A percentile compares a stretch with the other conserved stretches of the same genome.
phyloP scores from a whole-genome alignment of 2,329 filamentous ascomycete species.

The Albifimbria verrucaria region DNA sequence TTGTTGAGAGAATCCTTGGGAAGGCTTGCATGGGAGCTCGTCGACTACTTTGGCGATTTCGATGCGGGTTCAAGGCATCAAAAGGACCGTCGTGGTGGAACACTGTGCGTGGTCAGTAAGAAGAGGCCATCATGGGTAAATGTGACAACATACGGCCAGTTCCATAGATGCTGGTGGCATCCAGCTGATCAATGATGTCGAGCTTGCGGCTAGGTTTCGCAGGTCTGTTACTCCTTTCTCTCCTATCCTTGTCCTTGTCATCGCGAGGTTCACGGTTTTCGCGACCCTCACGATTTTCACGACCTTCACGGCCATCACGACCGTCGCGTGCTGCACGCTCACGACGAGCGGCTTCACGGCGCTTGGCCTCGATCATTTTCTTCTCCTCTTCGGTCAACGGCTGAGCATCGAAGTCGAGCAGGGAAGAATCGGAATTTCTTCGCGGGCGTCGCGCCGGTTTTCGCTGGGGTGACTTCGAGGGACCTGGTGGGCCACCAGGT shows the following conservation, averaged over 20 bases:
- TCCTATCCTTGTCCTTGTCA: slow-evolving; percentile 31
- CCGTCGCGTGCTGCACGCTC: slow-evolving; percentile 22
- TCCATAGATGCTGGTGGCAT: slow-evolving; percentile 94
- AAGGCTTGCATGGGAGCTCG: slow-evolving; percentile 92
- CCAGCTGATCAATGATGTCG: slow-evolving; percentile 94
- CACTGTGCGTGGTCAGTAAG: slow-evolving; percentile 48
- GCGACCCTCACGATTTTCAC: slow-evolving; percentile 7
- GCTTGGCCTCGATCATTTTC: slow-evolving; percentile 33
- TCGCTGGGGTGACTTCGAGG: slow-evolving; percentile 36
- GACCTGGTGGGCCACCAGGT: slow-evolving; percentile 29
- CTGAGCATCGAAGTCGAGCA: slow-evolving; percentile 56
- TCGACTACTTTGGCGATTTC: slow-evolving; percentile 79
- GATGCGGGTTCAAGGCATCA: slow-evolving; percentile 91
- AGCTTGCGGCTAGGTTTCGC: slow-evolving; percentile 53
- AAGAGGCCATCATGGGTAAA: background rate
- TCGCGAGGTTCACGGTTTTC: slow-evolving; percentile 46
- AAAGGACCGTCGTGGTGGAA: slow-evolving; percentile 98
- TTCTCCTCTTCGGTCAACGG: slow-evolving; percentile 54
- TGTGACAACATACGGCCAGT: slow-evolving; percentile 74
- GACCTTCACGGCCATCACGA: slow-evolving; percentile 14
- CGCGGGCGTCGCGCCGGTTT: slow-evolving; percentile 49
- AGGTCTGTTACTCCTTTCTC: slow-evolving; percentile 45
- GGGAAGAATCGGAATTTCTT: slow-evolving; percentile 77
- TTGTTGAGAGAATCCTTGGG: slow-evolving; percentile 92
- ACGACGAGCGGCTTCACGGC: slow-evolving; percentile 30